These are phyloP conservation scores for Centaurea solstitialis DNA, from an alignment of 129 eudicot genomes.

Conservation along the genomic window DNA sequence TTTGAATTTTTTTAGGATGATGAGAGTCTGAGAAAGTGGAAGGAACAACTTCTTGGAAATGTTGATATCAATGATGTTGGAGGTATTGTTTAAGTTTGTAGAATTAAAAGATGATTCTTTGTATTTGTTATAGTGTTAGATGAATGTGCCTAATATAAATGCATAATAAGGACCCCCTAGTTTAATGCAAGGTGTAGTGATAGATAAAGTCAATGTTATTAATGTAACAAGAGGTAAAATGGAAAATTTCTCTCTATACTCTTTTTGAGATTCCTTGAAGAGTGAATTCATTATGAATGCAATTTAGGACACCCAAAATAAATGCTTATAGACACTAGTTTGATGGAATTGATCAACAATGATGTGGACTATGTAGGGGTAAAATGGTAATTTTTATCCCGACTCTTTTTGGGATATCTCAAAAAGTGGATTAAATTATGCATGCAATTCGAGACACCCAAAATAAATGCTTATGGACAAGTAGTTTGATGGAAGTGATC, in stretches of 20 bases:
- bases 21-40: constrained; percentile 80
- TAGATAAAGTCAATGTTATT: not conserved
- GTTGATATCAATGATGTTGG: constrained; percentile 70
- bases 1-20: constrained; percentile 49
- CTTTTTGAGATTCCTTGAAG: not conserved
- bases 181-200: not conserved
- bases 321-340: constrained; percentile 11
- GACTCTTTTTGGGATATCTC: not conserved
- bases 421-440: not conserved
- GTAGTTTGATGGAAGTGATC: constrained; percentile 13
- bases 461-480: not conserved
- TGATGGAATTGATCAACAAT: constrained; percentile 5
- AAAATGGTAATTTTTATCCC: not conserved
- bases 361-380: not conserved
- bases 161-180: not conserved
- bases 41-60: constrained; percentile 74
- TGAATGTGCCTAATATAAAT: constrained; percentile 9
- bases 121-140: constrained; percentile 4
- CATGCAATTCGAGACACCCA: not conserved
- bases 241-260: not conserved
- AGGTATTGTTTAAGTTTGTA: constrained; percentile 39
- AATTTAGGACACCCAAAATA: not conserved
- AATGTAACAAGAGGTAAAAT: not conserved
- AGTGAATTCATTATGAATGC: not conserved
- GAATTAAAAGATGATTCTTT: not conserved